A percentile compares a stretch with the other conserved stretches of the same genome.
Conservation (phyloP, 768 basidiomycete species). For the Naematelia aurantialba region DNA sequence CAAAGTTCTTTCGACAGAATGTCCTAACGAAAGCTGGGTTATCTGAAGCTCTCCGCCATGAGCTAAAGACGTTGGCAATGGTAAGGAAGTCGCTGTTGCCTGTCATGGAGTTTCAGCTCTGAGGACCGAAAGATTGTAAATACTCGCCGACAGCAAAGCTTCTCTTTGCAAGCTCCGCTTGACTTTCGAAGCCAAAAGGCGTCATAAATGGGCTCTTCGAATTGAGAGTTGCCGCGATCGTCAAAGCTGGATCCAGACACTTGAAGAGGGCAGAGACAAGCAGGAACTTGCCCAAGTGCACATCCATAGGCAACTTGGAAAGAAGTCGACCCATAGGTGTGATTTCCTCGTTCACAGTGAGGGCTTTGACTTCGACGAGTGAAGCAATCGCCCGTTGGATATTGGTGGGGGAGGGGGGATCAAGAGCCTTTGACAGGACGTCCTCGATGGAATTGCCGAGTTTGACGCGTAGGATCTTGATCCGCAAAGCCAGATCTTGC, state of each 20-base stretch:
- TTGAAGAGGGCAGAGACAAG: conserved; percentile 76
- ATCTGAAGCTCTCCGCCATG: conserved; percentile 73
- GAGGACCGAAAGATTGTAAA: not conserved
- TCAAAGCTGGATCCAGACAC: conserved; percentile 93
- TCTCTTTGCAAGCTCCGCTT: conserved; percentile 77
- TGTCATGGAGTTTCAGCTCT: conserved; percentile 44
- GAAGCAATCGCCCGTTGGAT: conserved; percentile 84
- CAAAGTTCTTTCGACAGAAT: conserved; percentile 74
- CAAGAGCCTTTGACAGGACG: conserved; percentile 77
- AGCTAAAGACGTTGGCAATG: conserved; percentile 80
- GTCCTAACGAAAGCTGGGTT: conserved; percentile 62
- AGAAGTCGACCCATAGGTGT: conserved; percentile 88
- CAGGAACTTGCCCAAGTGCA: conserved; percentile 90
- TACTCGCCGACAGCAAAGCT: conserved; percentile 69
- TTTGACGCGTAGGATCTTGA: conserved; percentile 78
- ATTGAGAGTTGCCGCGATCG: conserved; percentile 87
- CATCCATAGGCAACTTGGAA: conserved; percentile 89
- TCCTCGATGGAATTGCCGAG: conserved; percentile 83
- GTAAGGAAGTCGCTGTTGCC: conserved; percentile 95
- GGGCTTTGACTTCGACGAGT: conserved; percentile 86
- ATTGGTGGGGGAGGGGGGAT: conserved; percentile 80
- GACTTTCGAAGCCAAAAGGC: conserved; percentile 79
- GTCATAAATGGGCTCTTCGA: conserved; percentile 89
- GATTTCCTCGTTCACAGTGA: conserved; percentile 82
- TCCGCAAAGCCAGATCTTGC: conserved; percentile 63